These are phyloP conservation scores for Macrolepiota albuminosa DNA, from an alignment of 768 basidiomycete species.

Conservation along the genomic window DNA sequence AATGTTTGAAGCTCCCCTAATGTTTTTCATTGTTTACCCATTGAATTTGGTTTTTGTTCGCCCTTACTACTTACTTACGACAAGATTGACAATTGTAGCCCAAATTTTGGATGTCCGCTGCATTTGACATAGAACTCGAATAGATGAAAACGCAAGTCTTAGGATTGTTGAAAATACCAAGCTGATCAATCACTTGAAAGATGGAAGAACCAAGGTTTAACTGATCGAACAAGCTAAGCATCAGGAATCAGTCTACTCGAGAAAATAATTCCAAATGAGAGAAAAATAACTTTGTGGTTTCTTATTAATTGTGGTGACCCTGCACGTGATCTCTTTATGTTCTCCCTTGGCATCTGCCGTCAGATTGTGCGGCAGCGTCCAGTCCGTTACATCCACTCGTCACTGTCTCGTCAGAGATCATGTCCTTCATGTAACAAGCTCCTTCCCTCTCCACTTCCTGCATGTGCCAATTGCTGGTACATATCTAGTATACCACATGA, in stretches of 20 bases:
- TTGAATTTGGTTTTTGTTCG: neutral
- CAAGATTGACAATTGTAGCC: neutral
- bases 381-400: conserved; percentile 9
- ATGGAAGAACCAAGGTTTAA: no score
- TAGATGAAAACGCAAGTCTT: neutral
- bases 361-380: conserved; percentile 8
- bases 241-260: no score
- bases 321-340: conserved; percentile 2
- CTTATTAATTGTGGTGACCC: no score
- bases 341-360: conserved; percentile 6
- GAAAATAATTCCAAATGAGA: no score
- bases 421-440: conserved; percentile 64
- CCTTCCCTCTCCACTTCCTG: conserved; percentile 64
- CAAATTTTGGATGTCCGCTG: neutral
- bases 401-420: conserved; percentile 3
- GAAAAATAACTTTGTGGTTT: no score
- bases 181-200: no score
- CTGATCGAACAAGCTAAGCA: no score
- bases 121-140: neutral
- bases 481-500: conserved; percentile 55
- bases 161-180: no score
- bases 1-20: neutral
- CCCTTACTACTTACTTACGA: neutral
- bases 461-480: conserved; percentile 67
- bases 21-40: neutral